Conservation (phyloP, 306 rosid species). For the Abrus precatorius region DNA sequence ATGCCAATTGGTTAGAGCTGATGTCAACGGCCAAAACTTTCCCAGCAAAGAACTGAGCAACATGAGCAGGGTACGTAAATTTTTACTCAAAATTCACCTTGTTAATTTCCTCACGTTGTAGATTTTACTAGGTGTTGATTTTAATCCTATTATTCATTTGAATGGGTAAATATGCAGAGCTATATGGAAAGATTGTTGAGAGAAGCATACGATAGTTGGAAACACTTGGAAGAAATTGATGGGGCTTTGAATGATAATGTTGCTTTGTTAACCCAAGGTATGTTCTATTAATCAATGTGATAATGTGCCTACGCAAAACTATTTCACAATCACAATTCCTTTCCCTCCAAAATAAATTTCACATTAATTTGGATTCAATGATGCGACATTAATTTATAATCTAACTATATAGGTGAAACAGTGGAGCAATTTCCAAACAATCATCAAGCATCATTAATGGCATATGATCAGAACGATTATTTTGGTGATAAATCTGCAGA, state of each 20-base stretch:
- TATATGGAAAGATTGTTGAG: conserved; percentile 55
- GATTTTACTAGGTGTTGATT: background rate
- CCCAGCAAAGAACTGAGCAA: conserved; percentile 40
- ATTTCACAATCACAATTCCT: background rate
- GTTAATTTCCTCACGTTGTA: background rate
- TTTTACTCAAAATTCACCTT: background rate
- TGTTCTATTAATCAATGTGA: background rate
- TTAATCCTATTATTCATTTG: conserved; percentile 27
- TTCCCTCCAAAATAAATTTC: background rate
- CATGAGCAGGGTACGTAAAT: conserved; percentile 53
- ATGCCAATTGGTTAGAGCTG: conserved; percentile 68
- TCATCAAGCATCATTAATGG: conserved; percentile 35
- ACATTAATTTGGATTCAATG: background rate
- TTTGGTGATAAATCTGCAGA: conserved; percentile 43
- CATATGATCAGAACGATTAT: conserved; percentile 44
- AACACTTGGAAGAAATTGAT: conserved; percentile 62
- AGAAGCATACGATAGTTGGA: conserved; percentile 70
- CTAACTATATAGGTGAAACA: conserved; percentile 48
- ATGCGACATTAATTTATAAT: background rate
- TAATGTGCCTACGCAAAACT: background rate
- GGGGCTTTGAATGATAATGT: conserved; percentile 56
- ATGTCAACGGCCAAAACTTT: conserved; percentile 56
- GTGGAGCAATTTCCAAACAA: conserved; percentile 50
- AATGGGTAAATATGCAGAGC: conserved; percentile 46
- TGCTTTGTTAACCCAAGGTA: conserved; percentile 70